Evolutionary conservation across 768 basidiomycete genomes (phyloP).

Genomic region (Exsudoporus frostii): DNA sequence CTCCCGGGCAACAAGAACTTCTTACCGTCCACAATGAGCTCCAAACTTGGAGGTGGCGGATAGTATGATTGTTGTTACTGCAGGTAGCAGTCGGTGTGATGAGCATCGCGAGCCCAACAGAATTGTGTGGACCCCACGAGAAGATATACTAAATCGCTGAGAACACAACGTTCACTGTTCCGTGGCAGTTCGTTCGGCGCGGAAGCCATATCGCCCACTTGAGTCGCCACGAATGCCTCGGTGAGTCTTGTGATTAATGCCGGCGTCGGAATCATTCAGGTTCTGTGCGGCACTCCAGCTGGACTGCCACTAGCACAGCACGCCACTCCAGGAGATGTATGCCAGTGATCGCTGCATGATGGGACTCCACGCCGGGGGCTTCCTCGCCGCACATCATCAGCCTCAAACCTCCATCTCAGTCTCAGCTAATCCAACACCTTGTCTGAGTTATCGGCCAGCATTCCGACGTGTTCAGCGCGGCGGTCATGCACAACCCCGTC

Average conservation of each 20-base stretch:
- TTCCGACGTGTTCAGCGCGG: constrained; percentile 59
- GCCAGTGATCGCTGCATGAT: constrained; percentile 36
- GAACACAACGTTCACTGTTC: constrained; percentile 15
- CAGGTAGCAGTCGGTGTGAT: not conserved
- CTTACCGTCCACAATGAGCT: too few species aligned
- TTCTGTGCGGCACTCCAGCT: constrained; percentile 35
- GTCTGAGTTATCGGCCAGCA: constrained; percentile 60
- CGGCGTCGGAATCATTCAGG: constrained; percentile 46
- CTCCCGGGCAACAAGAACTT: too few species aligned
- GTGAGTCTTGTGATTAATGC: constrained; percentile 55
- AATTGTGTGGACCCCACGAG: constrained; percentile 23
- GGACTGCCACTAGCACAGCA: constrained; percentile 59
- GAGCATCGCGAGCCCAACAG: too few species aligned
- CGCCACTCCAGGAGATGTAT: constrained; percentile 61
- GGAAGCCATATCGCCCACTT: constrained; percentile 49
- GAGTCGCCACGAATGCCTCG: constrained; percentile 64
- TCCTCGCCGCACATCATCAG: constrained; percentile 56
- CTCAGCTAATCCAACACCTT: not conserved
- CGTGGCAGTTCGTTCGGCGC: constrained; percentile 23
- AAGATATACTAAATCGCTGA: constrained; percentile 26
- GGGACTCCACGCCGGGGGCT: too few species aligned
- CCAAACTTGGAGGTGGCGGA: too few species aligned
- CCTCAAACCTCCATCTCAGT: constrained; percentile 1
- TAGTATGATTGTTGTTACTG: too few species aligned
- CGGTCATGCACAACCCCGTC: constrained; percentile 67